Conservation (phyloP, 805 yeast species). For the Candida hispaniensis region DNA sequence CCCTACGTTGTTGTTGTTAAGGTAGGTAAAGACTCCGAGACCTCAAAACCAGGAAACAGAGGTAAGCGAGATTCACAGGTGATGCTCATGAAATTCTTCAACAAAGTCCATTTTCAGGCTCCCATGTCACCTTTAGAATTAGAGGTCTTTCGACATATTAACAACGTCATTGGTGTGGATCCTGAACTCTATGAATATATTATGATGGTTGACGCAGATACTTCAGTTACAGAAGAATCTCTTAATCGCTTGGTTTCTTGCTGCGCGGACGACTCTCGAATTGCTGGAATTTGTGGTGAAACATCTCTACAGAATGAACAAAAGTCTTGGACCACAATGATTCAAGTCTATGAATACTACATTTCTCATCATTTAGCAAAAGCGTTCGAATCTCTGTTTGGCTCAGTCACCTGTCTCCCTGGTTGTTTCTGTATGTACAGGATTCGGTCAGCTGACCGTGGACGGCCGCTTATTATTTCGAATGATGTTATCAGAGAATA, state of each 20-base stretch:
- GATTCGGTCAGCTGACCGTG: conserved; percentile 36
- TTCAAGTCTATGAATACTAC: conserved; percentile 54
- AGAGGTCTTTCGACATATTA: conserved; percentile 43
- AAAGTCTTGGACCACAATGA: conserved; percentile 45
- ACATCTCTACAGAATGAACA: conserved; percentile 48
- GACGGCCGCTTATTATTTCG: conserved; percentile 47
- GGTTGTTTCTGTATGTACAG: conserved; percentile 57
- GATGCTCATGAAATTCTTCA: conserved; percentile 46
- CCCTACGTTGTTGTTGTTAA: conserved; percentile 46
- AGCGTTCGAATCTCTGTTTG: conserved; percentile 51
- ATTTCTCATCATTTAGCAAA: conserved; percentile 55
- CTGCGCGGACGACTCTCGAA: conserved; percentile 46
- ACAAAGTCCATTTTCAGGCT: conserved; percentile 46
- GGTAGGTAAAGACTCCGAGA: conserved; percentile 47
- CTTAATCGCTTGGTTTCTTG: conserved; percentile 47
- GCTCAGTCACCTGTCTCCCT: conserved; percentile 55
- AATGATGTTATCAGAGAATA: conserved; percentile 51
- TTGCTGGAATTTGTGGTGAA: conserved; percentile 56
- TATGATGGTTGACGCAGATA: conserved; percentile 56
- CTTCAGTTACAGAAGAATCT: conserved; percentile 43
- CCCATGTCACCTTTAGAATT: conserved; percentile 51
- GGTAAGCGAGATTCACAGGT: conserved; percentile 59
- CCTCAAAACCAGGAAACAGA: conserved; percentile 45
- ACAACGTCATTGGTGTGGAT: conserved; percentile 50
- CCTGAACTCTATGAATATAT: conserved; percentile 48